phyloP scores from a whole-genome alignment of 1,139 yeast species.

The Candida tetrigidarum region DNA sequence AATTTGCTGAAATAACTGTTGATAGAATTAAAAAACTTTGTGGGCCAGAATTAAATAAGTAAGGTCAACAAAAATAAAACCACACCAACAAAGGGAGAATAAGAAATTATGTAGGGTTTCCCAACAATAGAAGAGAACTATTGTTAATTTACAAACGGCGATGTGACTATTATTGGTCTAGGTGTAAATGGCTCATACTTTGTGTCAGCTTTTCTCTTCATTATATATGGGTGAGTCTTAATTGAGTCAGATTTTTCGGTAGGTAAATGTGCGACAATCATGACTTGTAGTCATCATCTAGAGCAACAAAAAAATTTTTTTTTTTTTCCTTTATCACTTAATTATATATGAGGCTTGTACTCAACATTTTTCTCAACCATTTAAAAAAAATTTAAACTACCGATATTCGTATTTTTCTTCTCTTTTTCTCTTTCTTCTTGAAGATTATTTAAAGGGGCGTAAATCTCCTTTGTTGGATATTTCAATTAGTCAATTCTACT shows the following conservation, averaged over 20 bases:
- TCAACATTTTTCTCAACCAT: not conserved
- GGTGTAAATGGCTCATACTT: too few relatives aligned
- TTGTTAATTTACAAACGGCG: too few relatives aligned
- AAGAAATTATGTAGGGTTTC: not conserved
- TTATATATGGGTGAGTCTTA: too few relatives aligned
- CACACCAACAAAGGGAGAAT: not conserved
- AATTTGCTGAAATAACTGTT: constrained; percentile 50
- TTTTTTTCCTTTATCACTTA: too few relatives aligned
- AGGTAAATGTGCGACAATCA: constrained; percentile 2
- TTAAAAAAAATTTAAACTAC: not conserved
- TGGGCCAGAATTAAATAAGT: constrained; percentile 1
- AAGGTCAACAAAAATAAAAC: not conserved
- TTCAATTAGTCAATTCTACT: too few relatives aligned
- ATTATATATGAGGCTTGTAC: too few relatives aligned
- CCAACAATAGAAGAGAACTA: not conserved
- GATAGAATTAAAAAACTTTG: constrained; percentile 14
- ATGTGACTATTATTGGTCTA: too few relatives aligned
- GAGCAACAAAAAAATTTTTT: not conserved
- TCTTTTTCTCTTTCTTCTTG: not conserved
- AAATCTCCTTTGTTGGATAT: not conserved
- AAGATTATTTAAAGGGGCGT: constrained; percentile 2
- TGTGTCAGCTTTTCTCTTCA: too few relatives aligned
- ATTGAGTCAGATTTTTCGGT: not conserved
- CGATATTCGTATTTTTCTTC: not conserved
- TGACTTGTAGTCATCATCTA: constrained; percentile 16